Evolutionary conservation across 345 rosid species (phyloP), one percentile per base, ranked within the genome.

Genomic region (Linum trigynum): DNA sequence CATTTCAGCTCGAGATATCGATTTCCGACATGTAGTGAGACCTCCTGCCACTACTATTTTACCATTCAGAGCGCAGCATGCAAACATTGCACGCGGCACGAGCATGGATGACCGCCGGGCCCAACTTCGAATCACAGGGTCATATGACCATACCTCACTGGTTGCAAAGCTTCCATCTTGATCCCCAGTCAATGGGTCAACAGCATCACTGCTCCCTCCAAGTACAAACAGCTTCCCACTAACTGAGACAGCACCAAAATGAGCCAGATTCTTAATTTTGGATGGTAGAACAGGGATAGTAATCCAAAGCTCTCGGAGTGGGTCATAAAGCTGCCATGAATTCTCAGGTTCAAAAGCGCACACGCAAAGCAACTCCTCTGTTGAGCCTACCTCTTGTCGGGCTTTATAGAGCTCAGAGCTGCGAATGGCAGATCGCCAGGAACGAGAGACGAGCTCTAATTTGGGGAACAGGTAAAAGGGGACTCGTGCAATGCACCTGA

Each of bases 201-300:
- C 99, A 2, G 91, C 95, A 63, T 94, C 99, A 65, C 99, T 94
- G 23, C 94, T 94, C 38, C 99, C 99, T 41, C 99, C 99, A 57
- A 90, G 82, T 38, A 94, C 99, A 74, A 84, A 94, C 62, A 94
- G 80, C 64, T 78, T 86, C 10, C 99, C 88, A 38, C 69, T 69
- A 4, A 84, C 67, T 6, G 89, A 85, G 70, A 86, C 95, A 35
- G 70, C 81, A 3, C 99, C 97, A 73, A 90, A 94, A 71, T 94
- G 86, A 32, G 97, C 79, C 58, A 90, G 91, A 76, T 85, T 94
- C 83, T 87, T 85, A 67, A 85, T 82, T 67, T 82, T 82, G 0
- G 97, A 88, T 1, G 99, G 99, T 53, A 94, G 95, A 69, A 86
- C 75, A 65, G 99, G 96, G 58, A 94, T 84, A 59, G 94, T 86